Evolutionary conservation across 768 basidiomycete genomes (phyloP).

Genomic region (Candolleomyces aberdarensis): DNA sequence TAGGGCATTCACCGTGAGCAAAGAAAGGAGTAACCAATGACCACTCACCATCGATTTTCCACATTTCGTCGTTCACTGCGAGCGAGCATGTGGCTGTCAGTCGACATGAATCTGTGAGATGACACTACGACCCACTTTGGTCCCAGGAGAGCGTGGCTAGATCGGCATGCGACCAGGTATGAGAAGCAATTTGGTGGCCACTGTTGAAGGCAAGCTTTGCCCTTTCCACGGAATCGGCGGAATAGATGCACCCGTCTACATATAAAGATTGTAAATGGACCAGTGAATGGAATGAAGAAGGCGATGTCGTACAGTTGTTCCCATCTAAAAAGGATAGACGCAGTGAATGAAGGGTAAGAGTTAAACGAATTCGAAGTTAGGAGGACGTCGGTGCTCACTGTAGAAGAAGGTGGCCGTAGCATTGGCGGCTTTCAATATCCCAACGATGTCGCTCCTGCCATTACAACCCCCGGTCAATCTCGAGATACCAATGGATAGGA

Average conservation of each 20-base stretch:
- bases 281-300: not conserved
- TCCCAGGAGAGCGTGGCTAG: constrained; percentile 37
- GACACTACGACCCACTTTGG: constrained; percentile 27
- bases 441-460: constrained; percentile 32
- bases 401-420: constrained; percentile 45
- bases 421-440: constrained; percentile 29
- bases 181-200: constrained; percentile 43
- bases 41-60: constrained; percentile 15
- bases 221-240: constrained; percentile 25
- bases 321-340: constrained; percentile 23
- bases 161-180: constrained; percentile 44
- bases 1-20: not conserved
- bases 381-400: constrained; percentile 24
- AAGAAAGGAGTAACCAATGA: not conserved
- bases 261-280: not conserved
- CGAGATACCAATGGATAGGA: not conserved
- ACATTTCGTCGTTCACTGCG: constrained; percentile 22
- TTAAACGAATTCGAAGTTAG: not conserved
- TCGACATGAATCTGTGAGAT: not conserved
- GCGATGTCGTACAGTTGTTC: constrained; percentile 31
- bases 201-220: constrained; percentile 35
- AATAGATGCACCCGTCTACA: constrained; percentile 39
- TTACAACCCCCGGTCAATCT: too few species aligned
- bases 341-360: not conserved
- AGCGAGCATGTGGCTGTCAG: not conserved